Evolutionary conservation across 1,139 yeast genomes (phyloP), one percentile per base, ranked within the genome.

Genomic region (Yamadazyma spencermartinsiae): DNA sequence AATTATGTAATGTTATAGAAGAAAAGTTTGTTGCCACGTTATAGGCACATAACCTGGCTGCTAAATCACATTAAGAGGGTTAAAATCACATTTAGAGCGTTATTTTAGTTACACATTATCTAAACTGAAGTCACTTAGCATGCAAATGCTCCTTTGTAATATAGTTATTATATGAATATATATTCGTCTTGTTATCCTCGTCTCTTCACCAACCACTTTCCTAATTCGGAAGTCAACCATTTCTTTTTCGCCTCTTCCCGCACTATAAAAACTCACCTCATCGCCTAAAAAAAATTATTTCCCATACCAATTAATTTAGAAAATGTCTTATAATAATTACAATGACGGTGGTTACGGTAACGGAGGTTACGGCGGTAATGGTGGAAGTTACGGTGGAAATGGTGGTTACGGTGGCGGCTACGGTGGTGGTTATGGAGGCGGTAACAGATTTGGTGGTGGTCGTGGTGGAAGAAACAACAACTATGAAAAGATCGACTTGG

Each of bases 1-100:
- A 85, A 51, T 65, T 90, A 57, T 92, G 98, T 63, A 78, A 82
- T 37, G 89, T 80, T 46, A 81, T 92, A 34, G 97, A 89, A 60
- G 82, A 78, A 43, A 81, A 76, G 46, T 92, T 88, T 66, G 74
- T 82, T 52, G 73, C 31, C 13, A 16, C 31, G 15, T 15, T 28
- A 4, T 28, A 28, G 29, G 11, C 27, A 24, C 9, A 19, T 7
- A 19, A 19, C 21, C 21, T 7, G 21, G 21, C 21, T 7, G 8
- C 6, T 6, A 23, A 6, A n/a, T n/a, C n/a, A n/a, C n/a, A n/a
- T n/a, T n/a, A n/a, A n/a, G n/a, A n/a, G n/a, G n/a, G n/a, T n/a
- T n/a, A n/a, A n/a, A n/a, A n/a, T n/a, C n/a, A n/a, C n/a, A n/a
- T n/a, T n/a, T n/a, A n/a, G n/a, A n/a, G n/a, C n/a, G n/a, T n/a